phyloP scores from a whole-genome alignment of 257 asterid genomes.

The Solanum okadae region DNA sequence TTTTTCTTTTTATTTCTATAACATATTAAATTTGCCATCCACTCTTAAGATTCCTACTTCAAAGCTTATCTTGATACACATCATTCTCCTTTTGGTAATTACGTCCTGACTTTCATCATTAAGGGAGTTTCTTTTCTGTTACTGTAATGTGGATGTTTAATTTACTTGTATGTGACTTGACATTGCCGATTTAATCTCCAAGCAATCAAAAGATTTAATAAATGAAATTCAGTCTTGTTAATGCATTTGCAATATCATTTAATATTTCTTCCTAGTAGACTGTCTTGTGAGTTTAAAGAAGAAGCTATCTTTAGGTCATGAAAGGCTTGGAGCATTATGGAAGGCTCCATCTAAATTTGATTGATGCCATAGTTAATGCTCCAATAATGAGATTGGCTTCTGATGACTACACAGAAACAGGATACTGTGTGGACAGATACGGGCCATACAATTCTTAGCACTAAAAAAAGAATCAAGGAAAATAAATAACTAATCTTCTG shows the following conservation, averaged over 20 bases:
- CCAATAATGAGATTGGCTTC: constrained; percentile 79
- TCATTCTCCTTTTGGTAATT: neutral
- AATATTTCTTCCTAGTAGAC: neutral
- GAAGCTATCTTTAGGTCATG: neutral
- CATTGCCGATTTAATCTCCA: neutral
- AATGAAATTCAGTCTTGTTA: neutral
- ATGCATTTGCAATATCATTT: neutral
- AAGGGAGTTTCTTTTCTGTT: neutral
- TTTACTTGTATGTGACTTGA: neutral
- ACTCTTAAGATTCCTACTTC: neutral
- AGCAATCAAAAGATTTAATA: neutral
- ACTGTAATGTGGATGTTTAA: neutral
- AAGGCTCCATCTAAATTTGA: constrained; percentile 55
- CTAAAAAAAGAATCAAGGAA: neutral
- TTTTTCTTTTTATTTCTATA: neutral
- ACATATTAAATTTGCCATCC: neutral
- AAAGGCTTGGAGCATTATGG: constrained; percentile 45
- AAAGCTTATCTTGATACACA: neutral
- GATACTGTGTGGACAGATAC: constrained; percentile 96
- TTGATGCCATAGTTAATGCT: constrained; percentile 59
- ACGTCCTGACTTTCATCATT: neutral
- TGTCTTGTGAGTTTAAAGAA: neutral
- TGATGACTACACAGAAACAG: constrained; percentile 90
- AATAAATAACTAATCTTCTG: neutral
- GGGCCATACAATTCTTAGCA: constrained; percentile 51